Evolutionary conservation across 768 basidiomycete species (phyloP), one percentile per base, ranked within the genome.

Genomic region (Russula sp.): DNA sequence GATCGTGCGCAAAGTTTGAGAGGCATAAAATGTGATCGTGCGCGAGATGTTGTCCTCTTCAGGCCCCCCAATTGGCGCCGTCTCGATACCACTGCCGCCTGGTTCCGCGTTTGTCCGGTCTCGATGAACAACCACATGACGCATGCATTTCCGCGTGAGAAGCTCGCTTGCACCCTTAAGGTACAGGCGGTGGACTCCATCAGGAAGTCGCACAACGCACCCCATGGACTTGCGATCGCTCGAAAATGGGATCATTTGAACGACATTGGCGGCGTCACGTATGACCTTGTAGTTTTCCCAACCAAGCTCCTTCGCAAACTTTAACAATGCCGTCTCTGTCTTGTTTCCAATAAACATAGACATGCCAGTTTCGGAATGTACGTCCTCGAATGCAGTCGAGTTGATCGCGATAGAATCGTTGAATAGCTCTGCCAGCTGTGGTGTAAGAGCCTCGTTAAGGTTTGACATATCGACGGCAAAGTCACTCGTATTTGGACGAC

Each of bases 11-110:
- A 98, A 84, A 13, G 86, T 89, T 76, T 98, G 96, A 73, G 95
- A 95, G 69, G 95, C 95, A 72, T 99, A 98, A 75, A 97, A 96
- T 66, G 96, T 95, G 74, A 95, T 98, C 14, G 96, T 98, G 49
- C 91, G 83, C 32, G 80, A 82, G 71, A 98, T 92, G 70, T 98
- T 98, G 69, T 88, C 87, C 61, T 79, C 77, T 14, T 86, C 84
- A 18, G 85, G 75, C 10, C 81, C 76, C 67, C 84, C 85, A 60
- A 97, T 92, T 1, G 72, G 72, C 60, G 71, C 74, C 2, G 83
- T 84, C 70, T 86, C 80, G 47, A 95, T 73, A 13, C 66, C 70
- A 35, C 68, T 67, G 13, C 57, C 49, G n/a, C 56, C 54, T 0
- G 69, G 71, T 29, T 67, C 64, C 1, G 70, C 66, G 20, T 66